These are phyloP conservation scores for Nakataea oryzae DNA, from an alignment of 2,329 filamentous ascomycete genomes.

Conservation along the genomic window DNA sequence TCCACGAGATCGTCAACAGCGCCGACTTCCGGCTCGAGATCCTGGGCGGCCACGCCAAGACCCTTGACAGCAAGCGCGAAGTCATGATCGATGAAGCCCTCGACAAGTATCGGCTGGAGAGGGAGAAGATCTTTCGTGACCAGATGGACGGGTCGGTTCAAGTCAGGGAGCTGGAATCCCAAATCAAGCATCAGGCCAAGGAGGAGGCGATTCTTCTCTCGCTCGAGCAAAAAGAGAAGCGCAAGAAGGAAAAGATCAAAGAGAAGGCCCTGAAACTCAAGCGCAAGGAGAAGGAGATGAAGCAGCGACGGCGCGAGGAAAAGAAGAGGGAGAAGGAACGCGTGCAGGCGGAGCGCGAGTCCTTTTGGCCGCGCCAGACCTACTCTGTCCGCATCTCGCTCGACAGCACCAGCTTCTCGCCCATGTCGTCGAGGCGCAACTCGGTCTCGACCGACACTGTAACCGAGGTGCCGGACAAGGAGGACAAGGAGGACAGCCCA, in stretches of 20 bases:
- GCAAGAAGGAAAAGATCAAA: conserved; percentile 17
- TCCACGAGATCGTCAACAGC: conserved; percentile 19
- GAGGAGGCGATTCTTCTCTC: conserved; percentile 20
- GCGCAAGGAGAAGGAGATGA: conserved; percentile 19
- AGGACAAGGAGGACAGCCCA: conserved; percentile 7
- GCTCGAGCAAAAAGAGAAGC: conserved; percentile 11
- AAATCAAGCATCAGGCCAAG: conserved; percentile 20
- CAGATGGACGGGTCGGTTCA: conserved; percentile 20
- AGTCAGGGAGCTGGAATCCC: conserved; percentile 20
- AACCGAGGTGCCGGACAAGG: too few relatives aligned
- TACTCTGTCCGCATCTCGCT: conserved; percentile 41
- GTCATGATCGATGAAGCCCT: conserved; percentile 27
- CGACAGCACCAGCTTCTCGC: conserved; percentile 26
- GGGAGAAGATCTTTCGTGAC: conserved; percentile 29
- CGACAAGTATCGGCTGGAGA: conserved; percentile 29
- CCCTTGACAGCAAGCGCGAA: conserved; percentile 21
- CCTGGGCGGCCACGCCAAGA: conserved; percentile 27
- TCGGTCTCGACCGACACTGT: conserved; percentile 42
- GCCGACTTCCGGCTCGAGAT: conserved; percentile 27
- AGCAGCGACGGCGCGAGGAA: conserved; percentile 24
- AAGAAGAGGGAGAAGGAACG: conserved; percentile 29
- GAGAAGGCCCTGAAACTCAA: conserved; percentile 24
- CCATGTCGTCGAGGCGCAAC: conserved; percentile 34
- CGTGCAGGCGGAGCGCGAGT: conserved; percentile 28
- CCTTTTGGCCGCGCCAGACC: conserved; percentile 39